Base-by-base conservation (phyloP, 768 basidiomycete genomes). In the Rhodotorula sphaerocarpa region DNA sequence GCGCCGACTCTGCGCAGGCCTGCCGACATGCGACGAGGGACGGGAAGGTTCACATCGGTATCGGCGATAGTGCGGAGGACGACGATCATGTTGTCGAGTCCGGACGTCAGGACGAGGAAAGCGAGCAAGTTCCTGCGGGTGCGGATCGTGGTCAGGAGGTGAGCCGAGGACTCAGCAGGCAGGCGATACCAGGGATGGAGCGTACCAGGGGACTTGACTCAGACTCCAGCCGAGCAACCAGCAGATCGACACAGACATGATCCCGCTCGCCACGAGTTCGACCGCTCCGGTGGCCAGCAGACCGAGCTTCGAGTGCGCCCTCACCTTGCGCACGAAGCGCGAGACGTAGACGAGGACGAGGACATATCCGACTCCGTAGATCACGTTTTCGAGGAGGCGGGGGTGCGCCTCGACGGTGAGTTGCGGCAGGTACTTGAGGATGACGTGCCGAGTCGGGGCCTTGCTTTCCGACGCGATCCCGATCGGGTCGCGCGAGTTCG, bases 41-140 rank as follows among this genome's bases (percentile, higher is more conserved):
- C 89, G 11, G 90, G 81, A 27, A 92, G 79, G 6, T 87, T 83
- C n/a, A 92, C 83, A 15, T 87, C 83, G 0, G 90, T 93, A 73
- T 80, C 84, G 6, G 84, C 82, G 31, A 93, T 87, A 0, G 88
- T 88, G 69, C 89, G 87, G 18, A 67, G 50, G 18, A 99, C 79
- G 71, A 85, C 87, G 74, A 90, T 88, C 92, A 97, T 96, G 71
- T 96, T 97, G 77, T 97, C 93, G 4, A 90, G 87, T 5, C 93
- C 93, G 20, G 93, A 87, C 68, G 97, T 92, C 11, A 91, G 83
- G 54, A 99, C 90, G 42, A 95, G 86, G 61, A 96, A 87, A 2
- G 92, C 92, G 55, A 99, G 59, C 28, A 68, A 42, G 28, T 68
- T 73, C 67, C 70, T 66, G 28, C 21, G 31, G 7, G 6, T 25